A percentile compares a stretch with the other conserved stretches of the same genome.
Evolutionary conservation across 169 alveolate species (phyloP).

Genomic region (Plasmodium yoelii): DNA sequence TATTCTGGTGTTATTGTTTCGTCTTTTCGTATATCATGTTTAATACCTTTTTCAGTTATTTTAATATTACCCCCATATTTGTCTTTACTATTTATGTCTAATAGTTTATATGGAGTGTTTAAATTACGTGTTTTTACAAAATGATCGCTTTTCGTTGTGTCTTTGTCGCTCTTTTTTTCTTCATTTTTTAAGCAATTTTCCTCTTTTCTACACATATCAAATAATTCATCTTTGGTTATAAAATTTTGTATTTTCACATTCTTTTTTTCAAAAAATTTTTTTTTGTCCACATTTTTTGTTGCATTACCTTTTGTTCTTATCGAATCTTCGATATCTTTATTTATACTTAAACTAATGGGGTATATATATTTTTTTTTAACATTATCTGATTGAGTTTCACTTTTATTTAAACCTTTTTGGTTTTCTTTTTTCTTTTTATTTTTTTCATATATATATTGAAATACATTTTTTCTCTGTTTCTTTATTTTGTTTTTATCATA

Average conservation of each 20-base stretch:
- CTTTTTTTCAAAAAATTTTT: constrained; percentile 31
- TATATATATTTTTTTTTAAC: not conserved
- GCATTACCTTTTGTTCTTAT: constrained; percentile 9
- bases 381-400: not conserved
- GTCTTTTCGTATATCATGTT: not conserved
- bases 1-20: not conserved
- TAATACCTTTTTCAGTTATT: not conserved
- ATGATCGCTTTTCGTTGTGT: not conserved
- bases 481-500: constrained; percentile 1
- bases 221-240: constrained; percentile 27
- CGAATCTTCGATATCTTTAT: not conserved
- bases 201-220: constrained; percentile 15
- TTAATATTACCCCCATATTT: not conserved
- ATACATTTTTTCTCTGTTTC: not conserved
- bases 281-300: not conserved
- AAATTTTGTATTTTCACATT: constrained; percentile 19
- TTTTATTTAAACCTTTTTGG: constrained; percentile 6
- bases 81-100: not conserved
- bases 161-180: not conserved
- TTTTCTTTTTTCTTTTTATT: constrained; percentile 1
- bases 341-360: not conserved
- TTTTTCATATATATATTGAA: constrained; percentile 10
- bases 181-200: constrained; percentile 3
- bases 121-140: constrained; percentile 6
- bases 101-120: not conserved